These are phyloP conservation scores for Allium fistulosum DNA, from an alignment of 106 monocot species.

Conservation along the genomic window DNA sequence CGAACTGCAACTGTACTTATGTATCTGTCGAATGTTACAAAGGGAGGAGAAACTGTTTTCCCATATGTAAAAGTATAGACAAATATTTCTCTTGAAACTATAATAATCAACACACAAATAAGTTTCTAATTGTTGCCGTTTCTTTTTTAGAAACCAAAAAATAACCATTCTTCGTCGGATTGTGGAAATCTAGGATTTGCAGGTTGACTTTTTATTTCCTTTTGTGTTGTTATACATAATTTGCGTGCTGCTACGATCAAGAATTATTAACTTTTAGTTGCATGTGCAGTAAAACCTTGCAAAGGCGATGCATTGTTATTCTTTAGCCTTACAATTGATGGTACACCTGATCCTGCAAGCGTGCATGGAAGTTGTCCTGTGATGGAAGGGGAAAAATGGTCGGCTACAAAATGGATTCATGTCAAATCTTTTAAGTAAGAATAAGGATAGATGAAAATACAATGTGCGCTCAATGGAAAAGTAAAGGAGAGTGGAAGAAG, in stretches of 20 bases:
- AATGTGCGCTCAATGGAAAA: too few species aligned
- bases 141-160: too few species aligned
- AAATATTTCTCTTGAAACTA: too few species aligned
- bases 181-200: too few species aligned
- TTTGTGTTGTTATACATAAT: too few species aligned
- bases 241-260: too few species aligned
- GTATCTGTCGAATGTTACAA: conserved; percentile 82
- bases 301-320: conserved; percentile 80
- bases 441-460: neutral
- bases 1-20: conserved; percentile 81
- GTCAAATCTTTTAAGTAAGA: conserved; percentile 45
- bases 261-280: too few species aligned
- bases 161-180: too few species aligned
- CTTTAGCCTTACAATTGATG: conserved; percentile 72
- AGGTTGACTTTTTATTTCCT: too few species aligned
- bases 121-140: too few species aligned
- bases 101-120: too few species aligned
- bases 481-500: too few species aligned
- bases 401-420: conserved; percentile 85
- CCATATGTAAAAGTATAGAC: conserved; percentile 57
- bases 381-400: conserved; percentile 74
- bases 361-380: conserved; percentile 78
- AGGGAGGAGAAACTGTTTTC: conserved; percentile 87
- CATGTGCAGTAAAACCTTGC: conserved; percentile 56
- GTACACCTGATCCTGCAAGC: conserved; percentile 50